Conservation (phyloP, 148 eudicot species). For the Rhododendron williamsianum region DNA sequence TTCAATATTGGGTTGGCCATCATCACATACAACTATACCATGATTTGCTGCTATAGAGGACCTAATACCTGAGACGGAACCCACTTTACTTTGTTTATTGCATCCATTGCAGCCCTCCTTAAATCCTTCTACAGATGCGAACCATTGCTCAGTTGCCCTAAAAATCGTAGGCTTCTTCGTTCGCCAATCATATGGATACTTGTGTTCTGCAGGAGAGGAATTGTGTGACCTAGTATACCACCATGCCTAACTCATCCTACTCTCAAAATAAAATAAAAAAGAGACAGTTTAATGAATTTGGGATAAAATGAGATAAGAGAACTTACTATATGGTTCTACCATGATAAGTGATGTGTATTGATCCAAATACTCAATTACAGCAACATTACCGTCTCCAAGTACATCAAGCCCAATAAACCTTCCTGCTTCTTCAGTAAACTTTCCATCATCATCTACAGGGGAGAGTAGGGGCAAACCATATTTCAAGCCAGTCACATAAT, state of each 20-base stretch:
- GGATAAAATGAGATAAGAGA: slow-evolving; percentile 4
- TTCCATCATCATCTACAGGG: slow-evolving; percentile 96
- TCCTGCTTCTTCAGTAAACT: slow-evolving; percentile 90
- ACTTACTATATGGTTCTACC: slow-evolving; percentile 90
- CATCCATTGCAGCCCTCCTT: slow-evolving; percentile 73
- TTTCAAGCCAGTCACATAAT: slow-evolving; percentile 86
- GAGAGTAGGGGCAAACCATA: slow-evolving; percentile 77
- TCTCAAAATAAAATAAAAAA: neutral
- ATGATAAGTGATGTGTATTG: slow-evolving; percentile 58
- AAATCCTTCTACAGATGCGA: slow-evolving; percentile 98
- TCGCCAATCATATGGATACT: slow-evolving; percentile 99
- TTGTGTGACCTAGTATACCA: neutral
- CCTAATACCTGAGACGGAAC: slow-evolving; percentile 69
- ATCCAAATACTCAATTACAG: slow-evolving; percentile 78
- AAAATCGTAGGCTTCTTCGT: slow-evolving; percentile 96
- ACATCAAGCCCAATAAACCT: slow-evolving; percentile 80
- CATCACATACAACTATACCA: neutral
- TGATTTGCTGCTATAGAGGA: neutral
- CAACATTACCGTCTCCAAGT: slow-evolving; percentile 77
- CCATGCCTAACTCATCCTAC: neutral
- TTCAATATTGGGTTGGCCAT: neutral
- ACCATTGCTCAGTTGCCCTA: slow-evolving; percentile 99
- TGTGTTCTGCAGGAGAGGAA: slow-evolving; percentile 54
- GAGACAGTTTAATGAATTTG: neutral
- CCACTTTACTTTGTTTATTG: slow-evolving; percentile 79